phyloP scores from a whole-genome alignment of 805 yeast genomes.

The Myxozyma lipomycoides region DNA sequence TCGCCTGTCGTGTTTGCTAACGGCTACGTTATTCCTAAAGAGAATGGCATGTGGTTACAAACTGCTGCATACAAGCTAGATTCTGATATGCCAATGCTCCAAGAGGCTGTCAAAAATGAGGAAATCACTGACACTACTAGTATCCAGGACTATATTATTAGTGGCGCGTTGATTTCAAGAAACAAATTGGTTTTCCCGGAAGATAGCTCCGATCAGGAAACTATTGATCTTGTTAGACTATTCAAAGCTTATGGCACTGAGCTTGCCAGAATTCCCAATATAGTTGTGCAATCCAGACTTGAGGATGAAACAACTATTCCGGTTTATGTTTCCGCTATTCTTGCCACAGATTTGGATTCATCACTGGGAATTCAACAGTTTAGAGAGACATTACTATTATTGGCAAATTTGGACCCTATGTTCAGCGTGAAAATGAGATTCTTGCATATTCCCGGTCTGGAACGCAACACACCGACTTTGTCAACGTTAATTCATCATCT shows the following conservation, averaged over 20 bases:
- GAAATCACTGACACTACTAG: conserved; percentile 32
- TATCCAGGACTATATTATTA: conserved; percentile 43
- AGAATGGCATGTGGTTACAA: conserved; percentile 36
- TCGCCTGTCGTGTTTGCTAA: conserved; percentile 60
- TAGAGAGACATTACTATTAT: conserved; percentile 6
- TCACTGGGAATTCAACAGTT: conserved; percentile 11
- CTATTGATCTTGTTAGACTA: conserved; percentile 31
- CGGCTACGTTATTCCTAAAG: conserved; percentile 61
- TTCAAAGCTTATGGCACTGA: neutral
- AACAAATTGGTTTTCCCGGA: conserved; percentile 53
- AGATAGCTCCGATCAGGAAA: conserved; percentile 36
- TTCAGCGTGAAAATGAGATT: conserved; percentile 8
- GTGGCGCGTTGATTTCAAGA: conserved; percentile 44
- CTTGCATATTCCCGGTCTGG: conserved; percentile 21
- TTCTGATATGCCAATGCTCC: conserved; percentile 48
- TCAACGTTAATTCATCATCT: conserved; percentile 21
- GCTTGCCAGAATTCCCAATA: conserved; percentile 19
- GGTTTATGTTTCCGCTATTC: conserved; percentile 10
- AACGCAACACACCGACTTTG: conserved; percentile 11
- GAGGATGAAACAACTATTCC: conserved; percentile 6
- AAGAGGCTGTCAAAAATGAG: conserved; percentile 31
- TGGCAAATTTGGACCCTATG: neutral
- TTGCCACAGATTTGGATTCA: conserved; percentile 24
- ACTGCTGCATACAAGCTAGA: conserved; percentile 34
- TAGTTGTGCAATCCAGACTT: neutral